These are phyloP conservation scores for Aspergillus pseudonomiae DNA, from an alignment of 2,329 filamentous ascomycete genomes.

Conservation along the genomic window DNA sequence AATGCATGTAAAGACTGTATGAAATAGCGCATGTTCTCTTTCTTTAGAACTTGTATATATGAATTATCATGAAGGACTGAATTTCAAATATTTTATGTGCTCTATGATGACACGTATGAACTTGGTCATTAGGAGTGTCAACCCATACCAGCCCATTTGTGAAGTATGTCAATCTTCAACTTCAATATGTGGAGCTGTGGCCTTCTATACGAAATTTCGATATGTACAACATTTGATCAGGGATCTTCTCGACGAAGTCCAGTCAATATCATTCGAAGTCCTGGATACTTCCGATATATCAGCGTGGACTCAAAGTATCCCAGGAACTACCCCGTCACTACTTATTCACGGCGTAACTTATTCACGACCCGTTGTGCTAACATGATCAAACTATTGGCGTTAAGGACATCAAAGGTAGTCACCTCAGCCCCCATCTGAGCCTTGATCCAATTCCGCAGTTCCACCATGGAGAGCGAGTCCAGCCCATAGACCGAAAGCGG, in stretches of 20 bases:
- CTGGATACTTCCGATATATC: too few species aligned
- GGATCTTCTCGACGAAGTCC: too few species aligned
- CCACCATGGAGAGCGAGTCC: conserved; percentile 16
- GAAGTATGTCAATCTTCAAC: too few species aligned
- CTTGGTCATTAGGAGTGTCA: too few species aligned
- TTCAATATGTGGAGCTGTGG: too few species aligned
- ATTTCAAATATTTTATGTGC: not conserved
- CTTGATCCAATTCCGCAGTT: conserved; percentile 16
- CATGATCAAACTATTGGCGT: conserved; percentile 13
- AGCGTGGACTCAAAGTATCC: too few species aligned
- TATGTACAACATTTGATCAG: rapidly evolving
- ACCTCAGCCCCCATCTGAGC: conserved; percentile 11
- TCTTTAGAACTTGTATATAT: not conserved
- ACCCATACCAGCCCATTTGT: too few species aligned
- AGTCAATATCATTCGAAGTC: too few species aligned
- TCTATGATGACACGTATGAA: not conserved
- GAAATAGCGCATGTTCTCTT: not conserved
- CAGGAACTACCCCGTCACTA: not conserved
- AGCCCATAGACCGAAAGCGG: conserved; percentile 14
- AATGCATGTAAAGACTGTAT: not conserved
- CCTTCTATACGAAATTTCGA: too few species aligned
- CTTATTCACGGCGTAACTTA: conserved; percentile 6
- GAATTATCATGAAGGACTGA: not conserved
- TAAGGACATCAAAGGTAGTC: conserved; percentile 12
- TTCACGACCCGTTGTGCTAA: conserved; percentile 5